These are phyloP conservation scores for Aquilaria yunnanensis DNA, from an alignment of 345 rosid species.

Conservation along the genomic window DNA sequence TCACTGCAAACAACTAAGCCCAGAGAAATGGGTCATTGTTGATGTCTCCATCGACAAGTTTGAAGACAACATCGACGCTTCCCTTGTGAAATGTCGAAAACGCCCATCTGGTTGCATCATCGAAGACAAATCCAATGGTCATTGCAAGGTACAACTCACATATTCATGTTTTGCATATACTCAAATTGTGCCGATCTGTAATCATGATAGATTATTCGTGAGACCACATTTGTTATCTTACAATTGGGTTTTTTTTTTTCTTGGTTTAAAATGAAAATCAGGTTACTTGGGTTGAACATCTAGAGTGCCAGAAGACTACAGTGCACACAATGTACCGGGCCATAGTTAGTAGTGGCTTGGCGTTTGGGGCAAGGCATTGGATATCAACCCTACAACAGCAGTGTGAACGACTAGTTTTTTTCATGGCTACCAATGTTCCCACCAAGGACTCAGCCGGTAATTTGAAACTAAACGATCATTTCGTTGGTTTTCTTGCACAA, in stretches of 20 bases:
- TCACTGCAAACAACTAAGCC: conserved; percentile 65
- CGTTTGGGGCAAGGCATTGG: conserved; percentile 97
- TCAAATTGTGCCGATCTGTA: no score
- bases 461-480: not conserved
- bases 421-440: conserved; percentile 99
- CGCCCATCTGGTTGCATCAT: conserved; percentile 97
- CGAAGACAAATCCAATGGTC: conserved; percentile 86
- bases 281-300: conserved; percentile 96
- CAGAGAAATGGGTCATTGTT: conserved; percentile 88
- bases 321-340: conserved; percentile 74
- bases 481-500: not conserved
- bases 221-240: no score
- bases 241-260: no score
- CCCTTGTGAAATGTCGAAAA: conserved; percentile 73
- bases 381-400: conserved; percentile 76
- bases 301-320: conserved; percentile 69
- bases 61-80: conserved; percentile 82
- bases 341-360: conserved; percentile 71
- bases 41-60: conserved; percentile 82
- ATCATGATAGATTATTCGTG: no score
- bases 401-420: conserved; percentile 90
- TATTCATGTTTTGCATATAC: not conserved
- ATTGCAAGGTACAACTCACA: conserved; percentile 54
- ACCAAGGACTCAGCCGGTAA: conserved; percentile 92
- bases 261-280: conserved; percentile 13